A percentile compares a stretch with the other conserved stretches of the same genome.
Evolutionary conservation across 495 filamentous ascomycete species (phyloP).

Genomic region (Tuber microsphaerosporum): DNA sequence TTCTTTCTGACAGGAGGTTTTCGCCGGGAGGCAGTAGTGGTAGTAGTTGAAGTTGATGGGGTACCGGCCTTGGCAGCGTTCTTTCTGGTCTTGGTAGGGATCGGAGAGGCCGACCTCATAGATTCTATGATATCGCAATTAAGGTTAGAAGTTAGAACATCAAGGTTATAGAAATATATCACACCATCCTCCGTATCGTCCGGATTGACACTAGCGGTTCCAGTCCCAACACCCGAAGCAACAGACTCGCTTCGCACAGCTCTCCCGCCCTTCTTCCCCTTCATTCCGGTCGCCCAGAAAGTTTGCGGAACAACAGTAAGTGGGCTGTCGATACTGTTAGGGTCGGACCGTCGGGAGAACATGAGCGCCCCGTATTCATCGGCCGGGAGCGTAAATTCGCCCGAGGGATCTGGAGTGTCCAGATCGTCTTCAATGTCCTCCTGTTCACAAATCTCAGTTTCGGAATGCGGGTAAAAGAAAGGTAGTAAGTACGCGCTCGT

Average conservation of each 20-base stretch:
- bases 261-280: conserved; percentile 36
- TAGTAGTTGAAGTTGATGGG: conserved; percentile 14
- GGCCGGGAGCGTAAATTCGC: conserved; percentile 68
- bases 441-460: conserved; percentile 46
- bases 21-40: conserved; percentile 14
- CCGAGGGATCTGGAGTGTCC: conserved; percentile 47
- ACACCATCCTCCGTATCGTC: conserved; percentile 29
- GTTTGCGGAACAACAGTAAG: conserved; percentile 42
- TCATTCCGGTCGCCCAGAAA: conserved; percentile 46
- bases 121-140: conserved; percentile 21
- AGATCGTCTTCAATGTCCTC: conserved; percentile 60
- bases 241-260: conserved; percentile 47
- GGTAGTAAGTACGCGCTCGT: conserved; percentile 61
- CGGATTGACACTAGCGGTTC: conserved; percentile 14
- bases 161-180: not conserved
- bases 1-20: conserved; percentile 7
- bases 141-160: conserved; percentile 15
- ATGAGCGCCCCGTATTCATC: conserved; percentile 71
- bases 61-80: not conserved
- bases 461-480: not conserved
- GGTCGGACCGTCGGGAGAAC: conserved; percentile 58
- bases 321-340: conserved; percentile 53
- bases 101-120: conserved; percentile 28
- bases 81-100: conserved; percentile 23
- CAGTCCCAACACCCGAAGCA: conserved; percentile 38